Percentiles rank a stretch among this genome's conserved stretches.
Conservation (phyloP, 805 yeast species). For the Tetrapisispora taiwanensis region DNA sequence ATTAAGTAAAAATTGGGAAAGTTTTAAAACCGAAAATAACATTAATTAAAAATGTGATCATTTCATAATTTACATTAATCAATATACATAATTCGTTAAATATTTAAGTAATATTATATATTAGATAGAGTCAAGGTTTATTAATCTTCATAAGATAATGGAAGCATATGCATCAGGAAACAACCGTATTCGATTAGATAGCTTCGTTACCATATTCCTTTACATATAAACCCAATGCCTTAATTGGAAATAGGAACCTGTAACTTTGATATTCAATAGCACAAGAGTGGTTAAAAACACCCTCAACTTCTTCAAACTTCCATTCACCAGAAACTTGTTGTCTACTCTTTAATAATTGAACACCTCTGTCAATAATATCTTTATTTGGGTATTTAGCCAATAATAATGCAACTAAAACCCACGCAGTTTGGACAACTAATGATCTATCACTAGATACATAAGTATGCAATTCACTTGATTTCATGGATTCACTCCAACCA, state of each 20-base stretch:
- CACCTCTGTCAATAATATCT: constrained; percentile 51
- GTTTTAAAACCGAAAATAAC: constrained; percentile 51
- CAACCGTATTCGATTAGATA: constrained; percentile 1
- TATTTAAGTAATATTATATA: too few species aligned
- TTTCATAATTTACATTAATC: background rate
- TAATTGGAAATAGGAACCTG: constrained; percentile 78
- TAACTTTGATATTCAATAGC: constrained; percentile 96
- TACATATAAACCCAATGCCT: constrained; percentile 76
- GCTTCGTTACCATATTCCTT: constrained; percentile 8
- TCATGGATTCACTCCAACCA: constrained; percentile 96
- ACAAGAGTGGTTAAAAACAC: constrained; percentile 89
- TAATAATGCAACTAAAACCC: constrained; percentile 79
- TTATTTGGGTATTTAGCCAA: constrained; percentile 72
- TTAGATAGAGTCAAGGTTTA: too few species aligned
- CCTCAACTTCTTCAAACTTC: constrained; percentile 77
- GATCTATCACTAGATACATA: constrained; percentile 60
- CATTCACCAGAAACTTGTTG: constrained; percentile 77
- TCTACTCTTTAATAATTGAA: constrained; percentile 49
- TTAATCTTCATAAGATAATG: too few species aligned
- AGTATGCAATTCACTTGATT: constrained; percentile 70
- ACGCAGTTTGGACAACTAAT: constrained; percentile 79
- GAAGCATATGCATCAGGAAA: background rate
- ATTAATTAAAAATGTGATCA: constrained; percentile 21
- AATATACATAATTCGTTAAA: too few species aligned
- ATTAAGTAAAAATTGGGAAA: constrained; percentile 85